These are phyloP conservation scores for Rosa multiflora DNA, from an alignment of 306 rosid species.

Conservation along the genomic window DNA sequence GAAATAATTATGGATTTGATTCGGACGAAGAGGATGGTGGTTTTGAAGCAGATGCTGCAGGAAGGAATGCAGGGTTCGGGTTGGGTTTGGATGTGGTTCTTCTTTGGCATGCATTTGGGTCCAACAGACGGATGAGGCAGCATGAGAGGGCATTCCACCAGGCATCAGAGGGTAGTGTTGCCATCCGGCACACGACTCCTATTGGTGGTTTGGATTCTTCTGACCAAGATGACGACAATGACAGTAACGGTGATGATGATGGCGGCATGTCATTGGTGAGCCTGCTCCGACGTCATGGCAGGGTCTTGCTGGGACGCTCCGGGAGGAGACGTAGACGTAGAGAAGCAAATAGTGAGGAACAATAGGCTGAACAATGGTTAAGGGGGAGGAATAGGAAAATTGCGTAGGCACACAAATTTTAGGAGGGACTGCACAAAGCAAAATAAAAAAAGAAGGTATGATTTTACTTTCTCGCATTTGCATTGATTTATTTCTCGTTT, in stretches of 20 bases:
- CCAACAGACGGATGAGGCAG: slow-evolving; percentile 57
- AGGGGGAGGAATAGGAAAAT: slow-evolving; percentile 18
- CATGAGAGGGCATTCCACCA: slow-evolving; percentile 46
- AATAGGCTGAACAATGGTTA: slow-evolving; percentile 13
- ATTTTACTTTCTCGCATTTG: slow-evolving; percentile 46
- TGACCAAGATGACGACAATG: slow-evolving; percentile 49
- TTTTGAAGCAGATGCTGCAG: slow-evolving; percentile 46
- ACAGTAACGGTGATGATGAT: slow-evolving; percentile 21
- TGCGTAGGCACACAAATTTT: slow-evolving; percentile 35
- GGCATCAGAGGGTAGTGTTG: slow-evolving; percentile 39
- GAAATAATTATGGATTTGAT: slow-evolving; percentile 53
- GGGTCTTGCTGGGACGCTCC: slow-evolving; percentile 67
- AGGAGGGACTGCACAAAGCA: slow-evolving; percentile 38
- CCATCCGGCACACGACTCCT: slow-evolving; percentile 37
- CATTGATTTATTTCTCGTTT: slow-evolving; percentile 37
- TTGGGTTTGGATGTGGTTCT: slow-evolving; percentile 87
- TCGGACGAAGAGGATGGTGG: slow-evolving; percentile 67
- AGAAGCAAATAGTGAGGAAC: slow-evolving; percentile 37
- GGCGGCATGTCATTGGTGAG: slow-evolving; percentile 66
- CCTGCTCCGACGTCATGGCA: slow-evolving; percentile 69
- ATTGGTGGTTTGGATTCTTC: slow-evolving; percentile 46
- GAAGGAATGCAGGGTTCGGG: slow-evolving; percentile 59
- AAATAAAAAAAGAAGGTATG: slow-evolving; percentile 33
- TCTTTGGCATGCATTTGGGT: slow-evolving; percentile 78
- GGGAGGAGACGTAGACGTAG: slow-evolving; percentile 82